Percentiles rank a stretch among this genome's conserved stretches.
Conservation (phyloP, 1,284 basidiomycete species). For the Amylostereum areolatum region DNA sequence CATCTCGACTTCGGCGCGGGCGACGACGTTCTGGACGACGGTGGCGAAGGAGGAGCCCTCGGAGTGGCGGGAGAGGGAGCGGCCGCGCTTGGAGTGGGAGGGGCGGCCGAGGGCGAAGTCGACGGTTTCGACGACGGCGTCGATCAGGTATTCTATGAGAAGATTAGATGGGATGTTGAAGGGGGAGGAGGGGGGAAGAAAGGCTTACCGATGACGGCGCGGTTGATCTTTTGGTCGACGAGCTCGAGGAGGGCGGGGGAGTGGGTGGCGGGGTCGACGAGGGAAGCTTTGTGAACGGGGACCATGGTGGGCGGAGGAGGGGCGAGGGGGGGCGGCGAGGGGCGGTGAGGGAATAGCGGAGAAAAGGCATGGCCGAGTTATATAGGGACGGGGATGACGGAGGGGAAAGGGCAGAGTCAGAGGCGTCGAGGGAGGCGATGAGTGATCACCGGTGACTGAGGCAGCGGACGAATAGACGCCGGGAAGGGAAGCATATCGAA, state of each 20-base stretch:
- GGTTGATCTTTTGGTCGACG: slow-evolving; percentile 52
- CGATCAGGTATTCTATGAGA: slow-evolving; percentile 56
- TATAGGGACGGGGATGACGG: neutral
- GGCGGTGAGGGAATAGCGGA: neutral
- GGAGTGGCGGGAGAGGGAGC: slow-evolving; percentile 36
- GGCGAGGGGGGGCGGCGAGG: slow-evolving; percentile 7
- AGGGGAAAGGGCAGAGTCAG: neutral
- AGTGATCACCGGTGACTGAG: no score
- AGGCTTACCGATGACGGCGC: slow-evolving; percentile 53
- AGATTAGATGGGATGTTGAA: slow-evolving; percentile 4
- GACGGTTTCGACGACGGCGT: slow-evolving; percentile 61
- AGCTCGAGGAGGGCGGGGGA: slow-evolving; percentile 59
- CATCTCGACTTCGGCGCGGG: slow-evolving; percentile 60
- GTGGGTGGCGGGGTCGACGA: slow-evolving; percentile 56
- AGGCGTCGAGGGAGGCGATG: neutral
- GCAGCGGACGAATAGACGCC: no score
- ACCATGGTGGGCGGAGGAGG: slow-evolving; percentile 7
- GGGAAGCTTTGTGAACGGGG: slow-evolving; percentile 52
- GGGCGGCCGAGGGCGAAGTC: slow-evolving; percentile 64
- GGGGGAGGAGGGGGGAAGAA: neutral
- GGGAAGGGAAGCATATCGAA: no score
- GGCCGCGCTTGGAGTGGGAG: slow-evolving; percentile 46
- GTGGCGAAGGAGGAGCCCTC: slow-evolving; percentile 50
- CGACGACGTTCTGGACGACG: slow-evolving; percentile 60
- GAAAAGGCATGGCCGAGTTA: neutral